phyloP scores from a whole-genome alignment of 2,329 filamentous ascomycete genomes.

The Incumbomyces lentus region DNA sequence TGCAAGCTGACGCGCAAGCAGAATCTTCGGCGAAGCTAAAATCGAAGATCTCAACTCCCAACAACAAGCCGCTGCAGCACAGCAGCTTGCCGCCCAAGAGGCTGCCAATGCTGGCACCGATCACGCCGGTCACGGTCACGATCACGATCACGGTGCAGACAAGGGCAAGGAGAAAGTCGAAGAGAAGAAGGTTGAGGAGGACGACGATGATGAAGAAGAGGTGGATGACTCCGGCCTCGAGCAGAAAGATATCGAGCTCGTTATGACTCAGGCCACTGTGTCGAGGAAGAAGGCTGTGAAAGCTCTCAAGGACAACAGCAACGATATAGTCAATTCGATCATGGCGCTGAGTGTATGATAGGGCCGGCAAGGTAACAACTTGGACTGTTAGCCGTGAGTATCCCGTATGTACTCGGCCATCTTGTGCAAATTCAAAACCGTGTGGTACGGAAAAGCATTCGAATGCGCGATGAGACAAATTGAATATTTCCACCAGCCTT shows the following conservation, averaged over 20 bases:
- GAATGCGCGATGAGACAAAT: too few relatives aligned
- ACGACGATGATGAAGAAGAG: constrained; percentile 90
- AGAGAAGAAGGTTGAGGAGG: constrained; percentile 56
- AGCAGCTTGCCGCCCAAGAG: constrained; percentile 79
- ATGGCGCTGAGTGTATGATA: constrained; percentile 84
- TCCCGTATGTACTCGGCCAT: too few relatives aligned
- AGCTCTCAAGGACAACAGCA: constrained; percentile 92
- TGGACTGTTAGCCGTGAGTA: too few relatives aligned
- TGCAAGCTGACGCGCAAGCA: constrained; percentile 30
- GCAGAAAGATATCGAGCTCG: constrained; percentile 98
- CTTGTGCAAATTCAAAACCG: too few relatives aligned
- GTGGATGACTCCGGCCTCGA: constrained; percentile 90
- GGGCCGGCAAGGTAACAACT: not conserved
- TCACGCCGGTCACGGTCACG: constrained; percentile 51
- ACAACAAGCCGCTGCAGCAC: constrained; percentile 88
- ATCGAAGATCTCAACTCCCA: constrained; percentile 99
- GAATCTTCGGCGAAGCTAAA: constrained; percentile 99
- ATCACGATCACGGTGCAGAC: constrained; percentile 42
- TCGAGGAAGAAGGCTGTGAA: constrained; percentile 98
- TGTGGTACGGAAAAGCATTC: too few relatives aligned
- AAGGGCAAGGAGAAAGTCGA: constrained; percentile 59
- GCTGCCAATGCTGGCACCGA: constrained; percentile 40
- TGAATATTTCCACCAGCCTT: too few relatives aligned
- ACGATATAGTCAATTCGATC: constrained; percentile 99
- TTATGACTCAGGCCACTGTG: constrained; percentile 95